Base-by-base conservation (phyloP, 139 green algal genomes). In the Nannochloris sp. region DNA sequence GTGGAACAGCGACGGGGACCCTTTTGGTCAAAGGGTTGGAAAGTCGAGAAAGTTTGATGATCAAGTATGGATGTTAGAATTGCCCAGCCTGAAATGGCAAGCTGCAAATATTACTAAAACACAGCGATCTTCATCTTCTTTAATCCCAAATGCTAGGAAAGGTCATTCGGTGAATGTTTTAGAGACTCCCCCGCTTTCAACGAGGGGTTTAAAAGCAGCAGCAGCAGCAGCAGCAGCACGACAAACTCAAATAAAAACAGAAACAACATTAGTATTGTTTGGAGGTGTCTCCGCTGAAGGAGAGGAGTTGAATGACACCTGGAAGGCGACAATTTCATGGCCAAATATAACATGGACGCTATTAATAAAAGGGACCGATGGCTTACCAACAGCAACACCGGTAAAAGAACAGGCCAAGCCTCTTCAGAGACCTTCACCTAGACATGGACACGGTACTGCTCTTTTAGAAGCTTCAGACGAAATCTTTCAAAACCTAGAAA, bases 291-390 rank as follows among this genome's bases (percentile, higher is more conserved):
- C 32, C 14, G 3, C 19, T 9, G 27, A 62, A 25, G 44, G 67
- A 13, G 6, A 48, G 25, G 38, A 62, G 33, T 24, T 74, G 25
- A 61, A 42, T 25, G 67, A 74, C 34, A 60, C 60, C 25, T 74
- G 67, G 67, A 4, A 19, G 34, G 67, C 54, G 10, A 6, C 10
- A 1, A 2, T 73, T 12, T 19, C 19, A 6, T 55, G 38, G 39
- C 65, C 65, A 4, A 7, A n/a, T 24, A 23, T 65, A 8, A 9
- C 19, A 15, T 65, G 57, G 57, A n/a, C 23, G 19, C 57, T 14
- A 23, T 6, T 53, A 9, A 19, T 51, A 19, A n/a, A n/a, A n/a
- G n/a, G n/a, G n/a, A 27, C 19, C 19, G 42, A 51, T 19, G 57
- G 15, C 15, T n/a, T n/a, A n/a, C n/a, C n/a, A n/a, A n/a, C n/a